Base-by-base conservation (phyloP, 2,329 filamentous ascomycete species). In the Botrytis medusae region DNA sequence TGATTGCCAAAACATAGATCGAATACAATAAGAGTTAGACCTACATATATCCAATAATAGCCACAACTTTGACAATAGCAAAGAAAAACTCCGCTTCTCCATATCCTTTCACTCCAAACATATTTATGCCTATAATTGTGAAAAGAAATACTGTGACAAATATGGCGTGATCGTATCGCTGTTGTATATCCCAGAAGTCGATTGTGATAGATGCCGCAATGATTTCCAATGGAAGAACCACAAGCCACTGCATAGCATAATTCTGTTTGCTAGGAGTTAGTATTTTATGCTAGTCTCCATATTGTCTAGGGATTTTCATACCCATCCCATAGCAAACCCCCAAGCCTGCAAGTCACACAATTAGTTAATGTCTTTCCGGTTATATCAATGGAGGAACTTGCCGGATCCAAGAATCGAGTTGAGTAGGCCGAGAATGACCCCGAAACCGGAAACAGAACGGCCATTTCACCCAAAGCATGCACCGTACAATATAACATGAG, bases 261-360 rank as follows among this genome's bases (percentile, higher is more conserved):
- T 91, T 93, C 78, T 68, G 59, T 7, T 34, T 65, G 57, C 16
- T 32, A 68, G 76, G 10, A 42, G 51, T 69, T 34, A 77, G 73
- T 51, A 75, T 37, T 32, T 8, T 29, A 48, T 62, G 14, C 65
- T 29, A 54, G 22, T 60, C 42, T 51, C 32, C 25, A 51, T 29
- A 32, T 68, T 14, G 32, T 63, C 42, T 42, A 60, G 22, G 18
- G 12, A 46, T 14, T 22, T 12, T 67, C 77, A 72, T 76, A 79
- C 77, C 94, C 94, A 97, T 25, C 94, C 94, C 93, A 97, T 97
- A 64, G 94, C 93, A 80, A 97, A 97, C 0, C 94, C 94, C 94
- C 94, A 97, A 29, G 51, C 51, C 51, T 57, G n/a, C 29, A 18
- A 18, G n/a, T 29, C 51, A 29, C n/a, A 7, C 51, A 57, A 57